A percentile compares a stretch with the other conserved stretches of the same genome.
Evolutionary conservation across 257 asterid species (phyloP).

Genomic region (Nicotiana undulata): DNA sequence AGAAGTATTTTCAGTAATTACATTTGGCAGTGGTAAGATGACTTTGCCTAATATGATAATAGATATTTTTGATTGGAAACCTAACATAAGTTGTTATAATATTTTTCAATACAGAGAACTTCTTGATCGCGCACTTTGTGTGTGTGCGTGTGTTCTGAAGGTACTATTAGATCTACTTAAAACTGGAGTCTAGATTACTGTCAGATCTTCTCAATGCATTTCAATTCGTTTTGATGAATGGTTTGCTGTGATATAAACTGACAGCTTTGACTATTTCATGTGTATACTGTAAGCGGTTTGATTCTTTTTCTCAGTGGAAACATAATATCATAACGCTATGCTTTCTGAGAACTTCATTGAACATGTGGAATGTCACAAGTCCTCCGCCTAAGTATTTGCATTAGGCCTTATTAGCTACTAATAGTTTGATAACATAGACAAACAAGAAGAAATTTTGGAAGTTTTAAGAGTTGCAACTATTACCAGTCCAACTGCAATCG

Average conservation of each 20-base stretch:
- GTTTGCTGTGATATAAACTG: background rate
- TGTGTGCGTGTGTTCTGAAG: background rate
- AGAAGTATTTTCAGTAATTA: conserved; percentile 26
- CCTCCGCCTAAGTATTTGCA: background rate
- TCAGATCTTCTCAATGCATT: background rate
- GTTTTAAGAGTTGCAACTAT: background rate
- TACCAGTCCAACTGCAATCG: background rate
- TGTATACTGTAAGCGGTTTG: background rate
- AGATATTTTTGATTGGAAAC: background rate
- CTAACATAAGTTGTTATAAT: background rate
- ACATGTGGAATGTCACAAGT: background rate
- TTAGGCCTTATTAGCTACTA: background rate
- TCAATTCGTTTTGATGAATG: background rate
- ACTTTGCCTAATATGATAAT: background rate
- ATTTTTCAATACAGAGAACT: background rate
- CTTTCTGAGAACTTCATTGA: background rate
- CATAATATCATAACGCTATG: background rate
- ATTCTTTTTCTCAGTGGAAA: background rate
- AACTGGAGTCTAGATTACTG: background rate
- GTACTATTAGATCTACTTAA: background rate
- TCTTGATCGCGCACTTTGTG: background rate
- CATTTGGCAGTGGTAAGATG: conserved; percentile 60
- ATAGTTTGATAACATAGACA: background rate
- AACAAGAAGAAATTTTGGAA: background rate
- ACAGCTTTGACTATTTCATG: background rate